Conservation (phyloP, 2,329 filamentous ascomycete species). For the Madurella fahalii region DNA sequence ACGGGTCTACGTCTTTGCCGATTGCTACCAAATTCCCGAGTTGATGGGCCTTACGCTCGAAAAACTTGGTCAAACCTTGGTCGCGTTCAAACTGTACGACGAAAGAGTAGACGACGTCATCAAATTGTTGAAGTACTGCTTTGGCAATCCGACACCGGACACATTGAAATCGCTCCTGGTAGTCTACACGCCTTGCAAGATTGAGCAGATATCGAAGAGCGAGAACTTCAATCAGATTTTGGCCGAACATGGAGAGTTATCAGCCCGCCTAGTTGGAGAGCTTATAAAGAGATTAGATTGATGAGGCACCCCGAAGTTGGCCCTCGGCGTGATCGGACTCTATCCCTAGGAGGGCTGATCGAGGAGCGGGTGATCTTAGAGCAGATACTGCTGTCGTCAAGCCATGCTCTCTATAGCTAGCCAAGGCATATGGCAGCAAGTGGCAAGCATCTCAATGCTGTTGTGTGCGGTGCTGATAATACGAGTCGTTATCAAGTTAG, state of each 20-base stretch:
- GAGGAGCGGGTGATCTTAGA: too few relatives aligned
- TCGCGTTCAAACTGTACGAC: conserved; percentile 17
- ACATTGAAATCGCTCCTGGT: not conserved
- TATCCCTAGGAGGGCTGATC: too few relatives aligned
- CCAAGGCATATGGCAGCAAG: too few relatives aligned
- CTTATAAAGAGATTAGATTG: too few relatives aligned
- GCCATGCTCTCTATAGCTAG: too few relatives aligned
- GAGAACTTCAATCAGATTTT: not conserved
- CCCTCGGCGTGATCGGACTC: too few relatives aligned
- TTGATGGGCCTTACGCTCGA: conserved; percentile 31
- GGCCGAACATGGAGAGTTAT: not conserved
- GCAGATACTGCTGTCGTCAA: too few relatives aligned
- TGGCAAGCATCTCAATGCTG: too few relatives aligned
- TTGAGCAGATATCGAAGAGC: not conserved
- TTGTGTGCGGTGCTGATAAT: too few relatives aligned
- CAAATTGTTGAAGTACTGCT: conserved; percentile 35
- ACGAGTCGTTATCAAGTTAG: too few relatives aligned
- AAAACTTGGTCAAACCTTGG: conserved; percentile 33
- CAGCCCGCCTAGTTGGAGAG: too few relatives aligned
- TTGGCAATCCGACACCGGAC: conserved; percentile 29
- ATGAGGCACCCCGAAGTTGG: too few relatives aligned
- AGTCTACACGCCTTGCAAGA: conserved; percentile 1
- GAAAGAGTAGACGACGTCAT: not conserved
- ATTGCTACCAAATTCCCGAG: conserved; percentile 35
- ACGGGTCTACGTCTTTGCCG: conserved; percentile 36